Base-by-base conservation (phyloP, 2,329 filamentous ascomycete species). In the Ceratocystis destructans region DNA sequence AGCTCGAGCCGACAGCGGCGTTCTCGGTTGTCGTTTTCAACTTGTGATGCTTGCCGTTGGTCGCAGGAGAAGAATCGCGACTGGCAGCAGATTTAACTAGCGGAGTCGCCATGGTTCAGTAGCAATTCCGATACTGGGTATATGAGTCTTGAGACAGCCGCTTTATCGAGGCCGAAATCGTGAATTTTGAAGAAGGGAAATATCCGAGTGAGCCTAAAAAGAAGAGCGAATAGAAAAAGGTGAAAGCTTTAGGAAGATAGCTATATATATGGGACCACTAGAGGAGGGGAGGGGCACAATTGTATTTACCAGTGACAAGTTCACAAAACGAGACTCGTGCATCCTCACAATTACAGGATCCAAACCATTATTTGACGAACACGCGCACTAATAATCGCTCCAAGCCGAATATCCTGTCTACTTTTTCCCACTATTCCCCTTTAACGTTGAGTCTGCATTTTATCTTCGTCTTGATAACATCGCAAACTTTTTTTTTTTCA, bases 101-200 rank as follows among this genome's bases (percentile, higher is more conserved):
- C 53, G 62, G 46, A 28, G 68, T 61, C 28, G 64, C 64, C 67
- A 69, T 69, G 50, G 37, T 64, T 37, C 28, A 22, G 37, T 33
- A 12, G 28, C 25, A 37, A 53, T 12, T 25, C 31, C n/a, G 57
- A 12, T 33, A 2, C 10, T 17, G 5, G 45, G 37, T 41, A 41
- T 41, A 12, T 15, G 37, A 41, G n/a, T 17, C 45, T 28, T 22
- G 20, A 25, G 8, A 33, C 28, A 17, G 10, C 22, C 37, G 31
- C 53, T 31, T 48, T 3, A 20, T 12, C n/a, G 37, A 59, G 50
- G n/a, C 22, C 22, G 28, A 15, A 17, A 48, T 45, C 37, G 62
- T 20, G 22, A n/a, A 17, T 59, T 50, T 41, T 59, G 53, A 8
- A 20, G 31, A 41, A 25, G 63, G 45, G 45, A 53, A 22, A 48